Percentiles rank a stretch among this genome's conserved stretches.
Evolutionary conservation across 2,329 filamentous ascomycete genomes (phyloP).

Genomic region (Hypoxylon rubiginosum): DNA sequence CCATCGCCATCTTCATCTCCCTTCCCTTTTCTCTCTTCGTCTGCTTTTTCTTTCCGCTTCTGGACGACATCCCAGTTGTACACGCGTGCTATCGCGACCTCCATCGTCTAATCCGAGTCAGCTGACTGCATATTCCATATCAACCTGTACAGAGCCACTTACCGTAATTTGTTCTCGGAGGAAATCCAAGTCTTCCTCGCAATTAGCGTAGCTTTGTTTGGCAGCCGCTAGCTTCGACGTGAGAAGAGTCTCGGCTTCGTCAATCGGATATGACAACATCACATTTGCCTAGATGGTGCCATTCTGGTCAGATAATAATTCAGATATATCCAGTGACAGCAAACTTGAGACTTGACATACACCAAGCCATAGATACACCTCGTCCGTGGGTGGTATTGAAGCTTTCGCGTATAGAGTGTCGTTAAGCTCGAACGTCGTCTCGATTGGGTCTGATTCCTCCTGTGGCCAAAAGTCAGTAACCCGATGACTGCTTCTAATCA

Average conservation of each 20-base stretch:
- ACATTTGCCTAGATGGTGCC: conserved; percentile 79
- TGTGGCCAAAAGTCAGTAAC: conserved; percentile 41
- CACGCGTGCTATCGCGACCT: conserved; percentile 95
- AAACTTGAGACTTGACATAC: conserved; percentile 60
- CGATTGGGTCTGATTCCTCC: conserved; percentile 76
- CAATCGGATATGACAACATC: conserved; percentile 94
- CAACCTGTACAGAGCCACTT: conserved; percentile 50
- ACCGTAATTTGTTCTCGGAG: conserved; percentile 96
- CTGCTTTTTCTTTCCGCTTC: conserved; percentile 88
- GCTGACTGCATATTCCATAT: neutral
- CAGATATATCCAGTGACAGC: neutral
- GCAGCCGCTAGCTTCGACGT: conserved; percentile 83
- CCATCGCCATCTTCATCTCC: conserved; percentile 58
- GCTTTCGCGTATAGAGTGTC: conserved; percentile 95
- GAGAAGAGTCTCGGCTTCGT: conserved; percentile 86
- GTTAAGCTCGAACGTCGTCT: conserved; percentile 96
- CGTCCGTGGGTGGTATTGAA: conserved; percentile 82
- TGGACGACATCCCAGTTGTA: conserved; percentile 99
- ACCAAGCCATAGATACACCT: conserved; percentile 98
- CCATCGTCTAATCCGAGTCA: conserved; percentile 78
- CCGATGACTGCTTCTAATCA: neutral
- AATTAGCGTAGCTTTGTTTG: conserved; percentile 84
- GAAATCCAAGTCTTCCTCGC: conserved; percentile 96
- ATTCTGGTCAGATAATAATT: conserved; percentile 15
- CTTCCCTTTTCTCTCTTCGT: conserved; percentile 64